Base-by-base conservation (phyloP, 2,329 filamentous ascomycete genomes). In the Amesomyces nigricolor region DNA sequence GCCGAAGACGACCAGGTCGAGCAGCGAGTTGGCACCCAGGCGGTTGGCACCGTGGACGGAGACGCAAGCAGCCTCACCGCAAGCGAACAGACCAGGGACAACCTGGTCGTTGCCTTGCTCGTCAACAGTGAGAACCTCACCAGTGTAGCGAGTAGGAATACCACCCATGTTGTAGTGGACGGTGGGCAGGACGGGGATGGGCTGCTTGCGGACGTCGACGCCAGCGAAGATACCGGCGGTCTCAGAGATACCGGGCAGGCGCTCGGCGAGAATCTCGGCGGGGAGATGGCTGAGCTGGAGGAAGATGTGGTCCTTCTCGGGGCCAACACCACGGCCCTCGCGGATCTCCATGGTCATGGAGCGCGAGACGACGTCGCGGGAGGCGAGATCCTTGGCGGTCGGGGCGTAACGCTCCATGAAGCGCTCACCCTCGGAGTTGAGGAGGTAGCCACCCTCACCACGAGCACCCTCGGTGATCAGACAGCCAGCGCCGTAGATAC, bases 101-200 rank as follows among this genome's bases (percentile, higher is more conserved):
- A 96, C 82, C 80, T 95, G 82, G 77, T 97, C 94, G 56, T 95
- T 84, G 64, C 94, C 94, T 59, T 83, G 72, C 69, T 88, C 86
- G 65, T 96, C 90, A 51, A 95, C 78, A 16, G 90, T 95, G 64
- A 99, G 75, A 59, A 97, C 94, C 77, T 99, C 91, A 73, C 94
- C 92, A 60, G 90, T 96, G 81, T 96, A 97, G 69, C 89, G 90
- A 64, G 94, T 97, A 51, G 92, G 92, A 65, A 99, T 96, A 81
- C 94, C 92, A 75, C 92, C 92, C 94, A 97, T 99, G 82, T 96
- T 96, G 83, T 99, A 99, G 81, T 99, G 91, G 64, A 96, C 92
- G 44, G 92, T 97, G 56, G 92, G 92, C 61, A 97, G 81, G 63
- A 97, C 92, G 59, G 92, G 92, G 65, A 97, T 97, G 63, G 92